Evolutionary conservation across 2,329 filamentous ascomycete species (phyloP), one percentile per base, ranked within the genome.

Genomic region (Phaeoacremonium minimum): DNA sequence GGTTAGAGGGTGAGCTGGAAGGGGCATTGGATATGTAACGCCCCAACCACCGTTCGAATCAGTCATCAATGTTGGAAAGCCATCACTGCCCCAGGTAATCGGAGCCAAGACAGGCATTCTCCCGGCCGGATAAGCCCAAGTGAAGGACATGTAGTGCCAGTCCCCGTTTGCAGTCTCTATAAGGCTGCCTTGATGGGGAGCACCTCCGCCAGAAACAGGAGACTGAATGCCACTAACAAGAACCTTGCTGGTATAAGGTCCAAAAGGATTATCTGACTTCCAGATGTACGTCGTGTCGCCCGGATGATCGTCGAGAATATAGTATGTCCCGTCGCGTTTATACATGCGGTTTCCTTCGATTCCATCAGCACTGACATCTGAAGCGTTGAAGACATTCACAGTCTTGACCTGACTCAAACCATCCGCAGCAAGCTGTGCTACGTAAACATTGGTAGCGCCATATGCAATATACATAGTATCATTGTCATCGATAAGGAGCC

Each of bases 131-230:
- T 76, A 80, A 0, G 66, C 61, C 49, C 72, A 70, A 4, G 68
- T 57, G 49, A 80, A 81, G 0, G 71, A 66, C 53, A 79, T 70
- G 44, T 73, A 81, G 48, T 75, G 78, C 75, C 76, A 81, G 11
- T 71, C 57, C 0, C 71, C 72, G 11, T 63, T 50, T 1, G 64
- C 61, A 0, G 71, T 75, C 35, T 73, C 57, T 5, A 81, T 63
- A 3, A 81, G 55, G 15, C 72, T 69, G 2, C 77, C 77, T 49
- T 82, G 77, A 44, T 79, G 71, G 0, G 69, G 64, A 4, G 53
- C 57, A 5, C 68, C 71, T 1, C 65, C 66, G 13, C 60, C 65
- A 0, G 57, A 33, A 1, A 79, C 46, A 0, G 74, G 72, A 0
- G 65, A 57, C 0, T 48, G 37, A 15, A 75, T 59, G 32, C 54